Evolutionary conservation across 352 stramenopile genomes (phyloP).

Genomic region (Chrysophaeum taylorii): DNA sequence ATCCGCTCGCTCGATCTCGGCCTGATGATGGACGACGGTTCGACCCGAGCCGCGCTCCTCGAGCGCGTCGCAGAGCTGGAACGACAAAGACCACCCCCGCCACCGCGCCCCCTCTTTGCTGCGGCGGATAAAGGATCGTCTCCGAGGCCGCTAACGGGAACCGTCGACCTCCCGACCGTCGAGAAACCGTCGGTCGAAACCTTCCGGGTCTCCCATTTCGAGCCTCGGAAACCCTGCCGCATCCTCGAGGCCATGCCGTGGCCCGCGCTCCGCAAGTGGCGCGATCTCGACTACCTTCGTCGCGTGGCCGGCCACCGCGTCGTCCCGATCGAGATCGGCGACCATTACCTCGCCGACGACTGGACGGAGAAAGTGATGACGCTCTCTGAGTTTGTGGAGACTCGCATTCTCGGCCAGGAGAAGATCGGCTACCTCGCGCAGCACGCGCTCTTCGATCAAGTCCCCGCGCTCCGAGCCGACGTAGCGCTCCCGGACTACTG

Average conservation of each 20-base stretch:
- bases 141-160: too few relatives aligned
- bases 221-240: too few relatives aligned
- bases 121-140: too few relatives aligned
- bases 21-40: not conserved
- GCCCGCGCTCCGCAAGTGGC: conserved; percentile 1
- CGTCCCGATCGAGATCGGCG: not conserved
- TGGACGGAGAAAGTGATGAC: not conserved
- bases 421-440: conserved; percentile 16
- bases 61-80: not conserved
- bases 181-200: too few relatives aligned
- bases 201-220: too few relatives aligned
- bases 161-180: too few relatives aligned
- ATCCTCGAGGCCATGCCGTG: too few relatives aligned
- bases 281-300: not conserved
- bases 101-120: too few relatives aligned
- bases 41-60: not conserved
- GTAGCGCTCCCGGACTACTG: conserved; percentile 1
- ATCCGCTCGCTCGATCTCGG: not conserved
- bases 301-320: not conserved
- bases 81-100: too few relatives aligned
- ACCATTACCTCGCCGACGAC: not conserved
- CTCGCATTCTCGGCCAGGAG: not conserved
- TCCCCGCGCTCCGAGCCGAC: not conserved
- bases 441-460: conserved; percentile 20
- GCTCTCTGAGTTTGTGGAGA: not conserved